Evolutionary conservation across 371 early-diverging fungal genomes (phyloP), one percentile per base, ranked within the genome.

Genomic region (Syncephalastrum monosporum): DNA sequence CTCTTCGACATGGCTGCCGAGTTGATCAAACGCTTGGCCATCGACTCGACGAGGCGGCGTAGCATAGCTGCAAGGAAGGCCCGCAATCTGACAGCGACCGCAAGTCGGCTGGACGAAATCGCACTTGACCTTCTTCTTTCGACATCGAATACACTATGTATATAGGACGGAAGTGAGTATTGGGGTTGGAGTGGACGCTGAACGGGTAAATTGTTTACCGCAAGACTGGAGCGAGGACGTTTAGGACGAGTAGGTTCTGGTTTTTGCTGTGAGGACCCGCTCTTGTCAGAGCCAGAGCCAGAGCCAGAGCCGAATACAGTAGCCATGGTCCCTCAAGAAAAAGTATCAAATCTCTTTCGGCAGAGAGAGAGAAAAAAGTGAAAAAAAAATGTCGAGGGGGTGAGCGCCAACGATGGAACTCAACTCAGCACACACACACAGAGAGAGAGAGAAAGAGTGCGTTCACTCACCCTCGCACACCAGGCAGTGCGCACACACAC

Each of bases 81-180:
- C 77, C 25, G 80, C 77, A 59, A 69, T 63, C 17, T 69, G 73
- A 60, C 85, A 85, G 7, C 85, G 82, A 6, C 74, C 74, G 64
- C 85, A 85, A 2, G 81, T 82, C 1, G 85, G 85, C 55, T 79
- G 85, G 10, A 82, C 80, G 52, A 80, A 80, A 62, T 85, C 83
- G 63, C 85, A 85, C 53, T 85, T 85, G 53, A 85, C 80, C 59
- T 82, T 84, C 49, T 82, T 85, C 67, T 85, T 85, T 53, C 83
- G 75, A 65, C 84, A 84, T 15, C 79, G 75, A 60, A 75, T 75
- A 51, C 79, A 79, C 79, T 79, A 55, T 17, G 23, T 27, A 52
- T 24, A 23, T 1, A 13, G 5, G 3, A 54, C 17, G 3, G 0
- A n/a, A 13, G 23, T 44, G 44, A 44, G 55, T 14, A 7, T 38